These are phyloP conservation scores for Bipolaris victoriae DNA, from an alignment of 2,329 filamentous ascomycete genomes.

Conservation along the genomic window DNA sequence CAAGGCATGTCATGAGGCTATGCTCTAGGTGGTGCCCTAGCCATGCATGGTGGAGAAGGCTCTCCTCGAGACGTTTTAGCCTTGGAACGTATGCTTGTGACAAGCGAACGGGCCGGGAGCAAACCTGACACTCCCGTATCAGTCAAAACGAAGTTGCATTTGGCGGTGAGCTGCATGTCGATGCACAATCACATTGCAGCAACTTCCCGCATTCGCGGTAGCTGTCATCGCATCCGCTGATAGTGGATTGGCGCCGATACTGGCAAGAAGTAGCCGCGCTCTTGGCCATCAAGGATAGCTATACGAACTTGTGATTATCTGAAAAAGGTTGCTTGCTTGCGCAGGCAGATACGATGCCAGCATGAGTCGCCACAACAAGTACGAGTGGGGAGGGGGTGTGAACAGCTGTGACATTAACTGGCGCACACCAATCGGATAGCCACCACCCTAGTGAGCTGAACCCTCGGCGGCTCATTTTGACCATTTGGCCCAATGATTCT, in stretches of 20 bases:
- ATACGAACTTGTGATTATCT: constrained; percentile 12
- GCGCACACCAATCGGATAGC: constrained; percentile 25
- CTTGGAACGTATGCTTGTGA: constrained; percentile 16
- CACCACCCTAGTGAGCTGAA: constrained; percentile 21
- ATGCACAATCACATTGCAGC: constrained; percentile 8
- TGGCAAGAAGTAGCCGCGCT: constrained; percentile 10
- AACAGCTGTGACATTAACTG: constrained; percentile 17
- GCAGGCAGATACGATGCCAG: constrained; percentile 19
- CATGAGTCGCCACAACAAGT: constrained; percentile 16
- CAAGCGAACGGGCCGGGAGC: constrained; percentile 16
- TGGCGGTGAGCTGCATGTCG: constrained; percentile 13
- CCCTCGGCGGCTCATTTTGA: constrained; percentile 16
- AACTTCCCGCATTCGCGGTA: background rate
- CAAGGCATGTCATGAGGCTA: constrained; percentile 20
- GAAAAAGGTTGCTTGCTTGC: constrained; percentile 21
- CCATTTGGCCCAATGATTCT: constrained; percentile 20
- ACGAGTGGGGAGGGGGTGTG: constrained; percentile 9
- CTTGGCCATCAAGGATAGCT: constrained; percentile 9
- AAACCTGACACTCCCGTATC: constrained; percentile 6
- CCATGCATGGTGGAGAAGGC: constrained; percentile 17
- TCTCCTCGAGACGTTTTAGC: constrained; percentile 10
- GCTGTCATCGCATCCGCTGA: background rate
- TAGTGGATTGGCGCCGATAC: constrained; percentile 1
- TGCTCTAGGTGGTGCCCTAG: constrained; percentile 9
- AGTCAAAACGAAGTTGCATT: constrained; percentile 9